Percentiles rank a stretch among this genome's conserved stretches.
Conservation (phyloP, 352 stramenopile genomes). For the Phytophthora multivora region DNA sequence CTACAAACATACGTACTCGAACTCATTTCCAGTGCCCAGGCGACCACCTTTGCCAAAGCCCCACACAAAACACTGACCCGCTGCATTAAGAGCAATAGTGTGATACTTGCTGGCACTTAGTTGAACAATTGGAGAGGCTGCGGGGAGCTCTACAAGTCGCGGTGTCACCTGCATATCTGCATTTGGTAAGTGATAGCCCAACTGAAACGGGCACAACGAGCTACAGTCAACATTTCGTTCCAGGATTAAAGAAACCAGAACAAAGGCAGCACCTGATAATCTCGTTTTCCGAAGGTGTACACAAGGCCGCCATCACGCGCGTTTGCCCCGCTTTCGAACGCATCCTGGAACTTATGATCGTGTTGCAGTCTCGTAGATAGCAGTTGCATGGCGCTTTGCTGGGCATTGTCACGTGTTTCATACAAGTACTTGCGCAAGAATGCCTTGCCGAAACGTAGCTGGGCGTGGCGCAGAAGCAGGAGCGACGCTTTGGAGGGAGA, state of each 20-base stretch:
- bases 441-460: constrained; percentile 46
- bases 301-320: constrained; percentile 45
- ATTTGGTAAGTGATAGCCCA: constrained; percentile 85
- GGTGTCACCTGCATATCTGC: constrained; percentile 74
- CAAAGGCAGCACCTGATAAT: constrained; percentile 65
- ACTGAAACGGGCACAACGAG: constrained; percentile 31
- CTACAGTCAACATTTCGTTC: constrained; percentile 1
- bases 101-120: constrained; percentile 85
- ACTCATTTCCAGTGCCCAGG: constrained; percentile 76
- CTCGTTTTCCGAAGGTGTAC: constrained; percentile 86
- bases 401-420: constrained; percentile 51
- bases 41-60: constrained; percentile 84
- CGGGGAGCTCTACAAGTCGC: constrained; percentile 63
- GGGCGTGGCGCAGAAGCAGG: constrained; percentile 69
- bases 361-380: constrained; percentile 37
- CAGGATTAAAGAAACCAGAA: background rate
- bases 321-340: constrained; percentile 11
- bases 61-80: constrained; percentile 79
- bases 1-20: constrained; percentile 53
- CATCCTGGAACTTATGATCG: constrained; percentile 3
- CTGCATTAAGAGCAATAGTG: constrained; percentile 68
- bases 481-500: constrained; percentile 50
- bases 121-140: constrained; percentile 55
- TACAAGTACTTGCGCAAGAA: constrained; percentile 63
- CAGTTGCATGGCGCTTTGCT: constrained; percentile 72